phyloP scores from a whole-genome alignment of 2,329 filamentous ascomycete genomes.

The Ophiostoma sp. region DNA sequence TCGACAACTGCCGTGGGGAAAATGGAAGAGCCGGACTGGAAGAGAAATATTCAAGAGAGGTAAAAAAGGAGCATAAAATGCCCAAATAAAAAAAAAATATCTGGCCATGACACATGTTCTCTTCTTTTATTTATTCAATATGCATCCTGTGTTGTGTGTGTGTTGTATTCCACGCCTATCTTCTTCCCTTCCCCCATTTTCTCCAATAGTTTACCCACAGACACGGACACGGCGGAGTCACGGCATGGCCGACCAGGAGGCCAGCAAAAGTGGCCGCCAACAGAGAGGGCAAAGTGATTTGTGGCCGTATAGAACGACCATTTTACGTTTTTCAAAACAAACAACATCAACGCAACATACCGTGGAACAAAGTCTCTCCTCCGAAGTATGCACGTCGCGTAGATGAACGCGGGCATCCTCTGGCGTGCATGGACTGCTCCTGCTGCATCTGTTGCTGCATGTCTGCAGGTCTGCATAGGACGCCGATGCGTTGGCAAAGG shows the following conservation, averaged over 20 bases:
- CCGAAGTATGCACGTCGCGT: background rate
- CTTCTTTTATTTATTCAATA: background rate
- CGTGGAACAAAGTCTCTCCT: background rate
- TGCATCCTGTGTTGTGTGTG: too few relatives aligned
- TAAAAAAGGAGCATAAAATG: background rate
- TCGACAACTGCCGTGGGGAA: background rate
- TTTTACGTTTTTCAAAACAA: background rate
- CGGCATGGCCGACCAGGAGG: background rate
- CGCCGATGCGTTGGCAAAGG: slow-evolving; percentile 12
- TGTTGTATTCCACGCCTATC: background rate
- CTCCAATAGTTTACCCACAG: background rate
- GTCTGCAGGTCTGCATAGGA: background rate
- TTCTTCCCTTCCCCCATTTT: background rate
- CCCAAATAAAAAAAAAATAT: background rate
- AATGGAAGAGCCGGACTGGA: background rate
- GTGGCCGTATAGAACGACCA: background rate
- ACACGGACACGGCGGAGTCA: slow-evolving; percentile 3
- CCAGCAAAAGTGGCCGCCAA: background rate
- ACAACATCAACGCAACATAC: background rate
- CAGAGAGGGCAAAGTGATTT: background rate
- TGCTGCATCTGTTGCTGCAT: background rate
- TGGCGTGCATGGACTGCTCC: background rate
- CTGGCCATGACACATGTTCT: background rate
- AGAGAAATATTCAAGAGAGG: background rate
- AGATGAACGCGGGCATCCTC: background rate